Percentiles rank a stretch among this genome's conserved stretches.
Evolutionary conservation across 495 filamentous ascomycete species (phyloP).

Genomic region (Xeromyces bisporus): DNA sequence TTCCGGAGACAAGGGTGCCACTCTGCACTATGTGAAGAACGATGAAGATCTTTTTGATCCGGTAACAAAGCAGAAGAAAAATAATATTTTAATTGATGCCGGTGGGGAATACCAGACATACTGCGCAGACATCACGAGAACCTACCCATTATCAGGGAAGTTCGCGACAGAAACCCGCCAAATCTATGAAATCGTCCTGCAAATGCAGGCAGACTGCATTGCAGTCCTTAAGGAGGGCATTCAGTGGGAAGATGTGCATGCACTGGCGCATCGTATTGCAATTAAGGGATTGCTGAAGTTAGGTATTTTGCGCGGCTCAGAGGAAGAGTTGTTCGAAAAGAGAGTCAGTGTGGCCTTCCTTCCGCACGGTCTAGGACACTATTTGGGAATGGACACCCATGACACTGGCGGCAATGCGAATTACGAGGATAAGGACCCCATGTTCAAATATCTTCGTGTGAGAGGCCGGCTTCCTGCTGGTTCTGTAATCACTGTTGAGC

Average conservation of each 20-base stretch:
- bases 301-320: slow-evolving; percentile 53
- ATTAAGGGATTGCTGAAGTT: slow-evolving; percentile 62
- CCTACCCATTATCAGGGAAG: slow-evolving; percentile 63
- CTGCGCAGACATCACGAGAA: slow-evolving; percentile 77
- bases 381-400: slow-evolving; percentile 89
- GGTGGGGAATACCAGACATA: slow-evolving; percentile 69
- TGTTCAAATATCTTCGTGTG: slow-evolving; percentile 79
- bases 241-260: slow-evolving; percentile 73
- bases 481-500: slow-evolving; percentile 78
- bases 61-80: slow-evolving; percentile 34
- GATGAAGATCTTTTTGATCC: slow-evolving; percentile 37
- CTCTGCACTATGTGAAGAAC: slow-evolving; percentile 77
- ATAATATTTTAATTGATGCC: slow-evolving; percentile 68
- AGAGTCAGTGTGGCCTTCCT: slow-evolving; percentile 76
- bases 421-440: slow-evolving; percentile 63
- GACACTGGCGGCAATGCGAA: slow-evolving; percentile 79
- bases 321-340: slow-evolving; percentile 53
- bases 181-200: slow-evolving; percentile 73
- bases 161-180: slow-evolving; percentile 54
- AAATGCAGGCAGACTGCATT: slow-evolving; percentile 71
- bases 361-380: slow-evolving; percentile 83
- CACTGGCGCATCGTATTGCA: slow-evolving; percentile 60
- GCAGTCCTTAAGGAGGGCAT: slow-evolving; percentile 56
- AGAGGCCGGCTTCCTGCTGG: slow-evolving; percentile 56
- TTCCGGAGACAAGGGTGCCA: slow-evolving; percentile 57